Evolutionary conservation across 768 basidiomycete species (phyloP), one percentile per base, ranked within the genome.

Genomic region (Mycena galericulata): DNA sequence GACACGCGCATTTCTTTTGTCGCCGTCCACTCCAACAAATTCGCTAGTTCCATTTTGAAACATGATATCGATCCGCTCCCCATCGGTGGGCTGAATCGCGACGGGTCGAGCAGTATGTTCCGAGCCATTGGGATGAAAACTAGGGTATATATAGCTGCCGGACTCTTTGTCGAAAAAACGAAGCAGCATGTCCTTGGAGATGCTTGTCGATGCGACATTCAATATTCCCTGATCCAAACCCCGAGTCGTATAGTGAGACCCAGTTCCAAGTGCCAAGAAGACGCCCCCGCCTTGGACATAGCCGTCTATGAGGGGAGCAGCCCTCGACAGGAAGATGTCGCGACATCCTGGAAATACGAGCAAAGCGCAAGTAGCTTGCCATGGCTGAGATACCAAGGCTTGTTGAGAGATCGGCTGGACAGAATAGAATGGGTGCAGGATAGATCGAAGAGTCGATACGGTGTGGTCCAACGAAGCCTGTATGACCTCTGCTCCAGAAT

Each of bases 371-470:
- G 86, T 85, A 8, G 81, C 74, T 40, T 87, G 77, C 97, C 96
- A 98, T 22, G 96, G 96, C 49, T 91, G 90, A 0, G 84, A 80
- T 1, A 83, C 79, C 7, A 98, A 80, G 2, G 86, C 76, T 43
- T 87, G 80, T 14, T 85, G 83, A 0, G 89, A 81, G 56, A 96
- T 84, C 18, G 88, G 78, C 66, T 94, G 93, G 46, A 97, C 89
- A 15, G 93, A 88, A 77, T 96, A 97, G 76, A 90, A 86, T 0
- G 94, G 91, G 17, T 85, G 74, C 22, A 97, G 88, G 30, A 92
- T 73, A 3, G 84, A 75, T 32, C 86, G 83, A 20, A 96, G 85
- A 1, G 81, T 77, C 5, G 80, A 66, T 27, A 89, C 69, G 9
- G 87, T 77, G 70, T 85, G 75, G 60, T 81, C 72, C 43, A 87